These are phyloP conservation scores for Thelonectria discophora DNA, from an alignment of 2,329 filamentous ascomycete species.

Conservation along the genomic window DNA sequence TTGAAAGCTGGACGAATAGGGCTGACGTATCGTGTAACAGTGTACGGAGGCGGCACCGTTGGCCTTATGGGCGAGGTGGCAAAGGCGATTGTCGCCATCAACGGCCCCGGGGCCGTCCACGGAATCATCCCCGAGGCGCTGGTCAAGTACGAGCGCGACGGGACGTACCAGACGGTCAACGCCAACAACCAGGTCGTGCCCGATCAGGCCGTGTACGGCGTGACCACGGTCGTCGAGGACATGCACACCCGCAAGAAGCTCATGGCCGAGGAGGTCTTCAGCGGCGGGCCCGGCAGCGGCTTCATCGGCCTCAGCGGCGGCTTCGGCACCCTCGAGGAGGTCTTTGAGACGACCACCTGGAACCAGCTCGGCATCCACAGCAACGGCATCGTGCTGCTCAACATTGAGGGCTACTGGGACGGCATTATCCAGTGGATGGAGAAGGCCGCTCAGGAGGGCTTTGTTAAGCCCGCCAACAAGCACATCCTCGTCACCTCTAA, in stretches of 20 bases:
- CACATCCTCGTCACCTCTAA: constrained; percentile 82
- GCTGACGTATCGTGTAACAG: constrained; percentile 49
- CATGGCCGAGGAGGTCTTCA: constrained; percentile 89
- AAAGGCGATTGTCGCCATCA: constrained; percentile 82
- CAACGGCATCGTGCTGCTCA: constrained; percentile 80
- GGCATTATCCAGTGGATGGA: constrained; percentile 84
- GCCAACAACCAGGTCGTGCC: constrained; percentile 65
- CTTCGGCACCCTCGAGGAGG: constrained; percentile 94
- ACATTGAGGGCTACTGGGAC: constrained; percentile 92
- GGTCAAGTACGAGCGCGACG: constrained; percentile 78
- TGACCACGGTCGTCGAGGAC: constrained; percentile 87
- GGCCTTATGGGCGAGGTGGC: constrained; percentile 97
- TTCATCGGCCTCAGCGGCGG: constrained; percentile 91
- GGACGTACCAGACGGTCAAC: constrained; percentile 59
- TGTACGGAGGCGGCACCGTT: constrained; percentile 94
- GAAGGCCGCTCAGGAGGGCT: constrained; percentile 78
- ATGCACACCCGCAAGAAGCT: constrained; percentile 97
- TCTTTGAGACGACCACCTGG: constrained; percentile 92
- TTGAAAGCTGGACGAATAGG: neutral
- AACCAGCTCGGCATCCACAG: constrained; percentile 95
- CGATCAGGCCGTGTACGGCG: constrained; percentile 74
- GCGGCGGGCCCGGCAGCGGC: constrained; percentile 81
- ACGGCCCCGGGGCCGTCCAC: constrained; percentile 83
- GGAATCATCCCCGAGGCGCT: constrained; percentile 92
- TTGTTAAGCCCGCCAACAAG: constrained; percentile 75